These are phyloP conservation scores for Hypoxylon subgilvum DNA, from an alignment of 495 filamentous ascomycete species.

Conservation along the genomic window DNA sequence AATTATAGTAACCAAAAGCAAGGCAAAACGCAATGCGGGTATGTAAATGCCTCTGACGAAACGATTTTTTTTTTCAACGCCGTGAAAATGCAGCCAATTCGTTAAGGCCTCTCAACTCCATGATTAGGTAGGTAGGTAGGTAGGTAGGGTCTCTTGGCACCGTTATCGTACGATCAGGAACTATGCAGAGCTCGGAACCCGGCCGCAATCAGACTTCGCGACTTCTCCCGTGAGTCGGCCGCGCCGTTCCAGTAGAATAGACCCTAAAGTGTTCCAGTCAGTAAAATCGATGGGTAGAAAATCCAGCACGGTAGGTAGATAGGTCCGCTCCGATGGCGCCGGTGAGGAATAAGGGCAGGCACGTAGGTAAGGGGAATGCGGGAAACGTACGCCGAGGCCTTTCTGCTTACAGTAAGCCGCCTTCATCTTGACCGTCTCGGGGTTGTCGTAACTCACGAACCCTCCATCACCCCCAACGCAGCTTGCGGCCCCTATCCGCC, in stretches of 20 bases:
- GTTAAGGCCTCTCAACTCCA: conserved; percentile 13
- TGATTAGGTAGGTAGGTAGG: too few species aligned
- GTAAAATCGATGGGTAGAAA: background rate
- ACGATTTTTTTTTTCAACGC: conserved; percentile 13
- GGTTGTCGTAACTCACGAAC: conserved; percentile 87
- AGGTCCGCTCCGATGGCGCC: background rate
- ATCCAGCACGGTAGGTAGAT: too few species aligned
- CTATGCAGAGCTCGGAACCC: conserved; percentile 75
- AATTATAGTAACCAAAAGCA: background rate
- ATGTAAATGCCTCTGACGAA: conserved; percentile 2
- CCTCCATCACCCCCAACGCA: conserved; percentile 83
- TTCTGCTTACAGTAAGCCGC: conserved; percentile 78
- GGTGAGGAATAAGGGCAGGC: background rate
- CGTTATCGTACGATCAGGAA: conserved; percentile 43
- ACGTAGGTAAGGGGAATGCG: background rate
- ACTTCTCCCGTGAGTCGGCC: conserved; percentile 68
- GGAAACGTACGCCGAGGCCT: conserved; percentile 63
- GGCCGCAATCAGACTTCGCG: conserved; percentile 74
- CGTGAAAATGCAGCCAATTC: conserved; percentile 22
- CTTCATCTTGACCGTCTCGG: conserved; percentile 82
- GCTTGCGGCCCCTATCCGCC: conserved; percentile 68
- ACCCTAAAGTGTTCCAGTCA: conserved; percentile 53
- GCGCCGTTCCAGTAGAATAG: conserved; percentile 94
- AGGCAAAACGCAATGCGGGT: conserved; percentile 8
- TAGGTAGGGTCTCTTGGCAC: background rate